These are phyloP conservation scores for Pyrenophora seminiperda DNA, from an alignment of 2,329 filamentous ascomycete genomes.

Conservation along the genomic window DNA sequence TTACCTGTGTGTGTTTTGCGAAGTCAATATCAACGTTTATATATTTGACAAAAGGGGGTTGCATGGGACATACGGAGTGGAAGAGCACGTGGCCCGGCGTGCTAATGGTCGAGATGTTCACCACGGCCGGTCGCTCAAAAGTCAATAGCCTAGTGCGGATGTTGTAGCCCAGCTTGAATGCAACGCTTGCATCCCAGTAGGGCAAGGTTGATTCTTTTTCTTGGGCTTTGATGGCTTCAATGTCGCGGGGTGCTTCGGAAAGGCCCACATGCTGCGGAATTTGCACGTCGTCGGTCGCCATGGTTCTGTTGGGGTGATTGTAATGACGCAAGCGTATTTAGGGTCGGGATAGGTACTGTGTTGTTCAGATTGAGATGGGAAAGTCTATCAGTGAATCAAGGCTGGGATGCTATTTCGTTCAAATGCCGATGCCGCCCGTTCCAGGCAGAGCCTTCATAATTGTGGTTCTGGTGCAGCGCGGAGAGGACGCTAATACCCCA, in stretches of 20 bases:
- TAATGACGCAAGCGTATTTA: background rate
- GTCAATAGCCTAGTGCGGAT: slow-evolving; percentile 64
- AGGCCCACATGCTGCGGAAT: slow-evolving; percentile 32
- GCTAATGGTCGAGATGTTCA: slow-evolving; percentile 65
- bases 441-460: slow-evolving; percentile 10
- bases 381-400: background rate
- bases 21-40: too few relatives aligned
- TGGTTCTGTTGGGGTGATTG: background rate
- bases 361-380: too few relatives aligned
- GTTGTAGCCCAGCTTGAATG: slow-evolving; percentile 66
- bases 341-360: too few relatives aligned
- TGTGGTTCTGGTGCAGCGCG: slow-evolving; percentile 15
- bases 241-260: slow-evolving; percentile 36
- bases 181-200: slow-evolving; percentile 64
- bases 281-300: slow-evolving; percentile 16
- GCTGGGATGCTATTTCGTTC: slow-evolving; percentile 1
- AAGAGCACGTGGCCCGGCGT: slow-evolving; percentile 66
- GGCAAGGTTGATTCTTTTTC: slow-evolving; percentile 50
- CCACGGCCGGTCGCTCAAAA: slow-evolving; percentile 60
- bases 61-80: slow-evolving; percentile 59
- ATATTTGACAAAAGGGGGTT: too few relatives aligned
- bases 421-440: slow-evolving; percentile 13
- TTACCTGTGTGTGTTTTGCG: slow-evolving; percentile 36
- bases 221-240: slow-evolving; percentile 47
- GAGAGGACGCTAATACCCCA: slow-evolving; percentile 11